Evolutionary conservation across 768 basidiomycete genomes (phyloP).

Genomic region (Rhizopogon vinicolor): DNA sequence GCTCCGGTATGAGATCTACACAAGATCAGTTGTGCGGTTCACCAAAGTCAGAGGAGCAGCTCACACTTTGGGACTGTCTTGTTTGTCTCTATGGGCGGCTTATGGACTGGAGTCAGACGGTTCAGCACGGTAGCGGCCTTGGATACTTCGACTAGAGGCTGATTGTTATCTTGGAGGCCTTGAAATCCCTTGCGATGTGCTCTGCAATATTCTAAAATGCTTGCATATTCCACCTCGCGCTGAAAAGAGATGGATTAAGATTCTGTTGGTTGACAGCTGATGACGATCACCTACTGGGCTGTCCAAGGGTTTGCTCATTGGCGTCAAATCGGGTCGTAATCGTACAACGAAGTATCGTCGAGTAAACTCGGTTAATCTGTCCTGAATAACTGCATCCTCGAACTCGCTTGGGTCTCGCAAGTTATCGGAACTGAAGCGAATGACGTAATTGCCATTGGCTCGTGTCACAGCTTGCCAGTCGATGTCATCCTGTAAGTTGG

Average conservation of each 20-base stretch:
- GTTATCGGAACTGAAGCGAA: constrained; percentile 40
- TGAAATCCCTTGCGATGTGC: constrained; percentile 56
- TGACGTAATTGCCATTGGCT: constrained; percentile 49
- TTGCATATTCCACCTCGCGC: constrained; percentile 60
- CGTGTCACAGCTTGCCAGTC: constrained; percentile 59
- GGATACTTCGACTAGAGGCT: constrained; percentile 70
- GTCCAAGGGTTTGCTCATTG: constrained; percentile 64
- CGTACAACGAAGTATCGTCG: constrained; percentile 56
- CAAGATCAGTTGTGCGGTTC: constrained; percentile 17
- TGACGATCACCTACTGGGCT: constrained; percentile 46
- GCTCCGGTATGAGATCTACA: constrained; percentile 80
- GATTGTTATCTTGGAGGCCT: constrained; percentile 54
- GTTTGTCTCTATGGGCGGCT: constrained; percentile 30
- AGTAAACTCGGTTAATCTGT: constrained; percentile 73
- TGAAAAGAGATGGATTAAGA: constrained; percentile 23
- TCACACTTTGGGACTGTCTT: constrained; percentile 57
- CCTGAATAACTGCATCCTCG: constrained; percentile 67
- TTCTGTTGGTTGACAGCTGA: not conserved
- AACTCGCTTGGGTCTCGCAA: constrained; percentile 32
- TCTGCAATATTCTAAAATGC: constrained; percentile 64
- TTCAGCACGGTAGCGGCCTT: constrained; percentile 48
- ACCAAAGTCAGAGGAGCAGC: constrained; percentile 20
- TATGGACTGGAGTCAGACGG: constrained; percentile 53
- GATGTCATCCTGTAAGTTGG: constrained; percentile 40
- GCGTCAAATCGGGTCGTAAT: constrained; percentile 64